These are phyloP conservation scores for Wickerhamiella alocasiicola DNA, from an alignment of 805 yeast species.

Conservation along the genomic window DNA sequence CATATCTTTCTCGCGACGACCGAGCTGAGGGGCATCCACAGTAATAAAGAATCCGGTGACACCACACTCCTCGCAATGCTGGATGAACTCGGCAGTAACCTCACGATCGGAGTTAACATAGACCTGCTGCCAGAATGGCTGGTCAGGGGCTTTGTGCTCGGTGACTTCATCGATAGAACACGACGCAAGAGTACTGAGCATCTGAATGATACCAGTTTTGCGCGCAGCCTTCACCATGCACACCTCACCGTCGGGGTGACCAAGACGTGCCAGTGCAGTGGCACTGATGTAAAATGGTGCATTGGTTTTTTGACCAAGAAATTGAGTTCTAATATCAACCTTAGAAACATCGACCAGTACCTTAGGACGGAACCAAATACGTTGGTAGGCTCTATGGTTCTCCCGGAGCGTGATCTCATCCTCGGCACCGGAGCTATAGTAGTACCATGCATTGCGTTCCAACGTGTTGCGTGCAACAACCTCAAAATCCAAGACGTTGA, in stretches of 20 bases:
- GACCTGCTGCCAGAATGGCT: conserved; percentile 79
- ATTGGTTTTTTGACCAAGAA: conserved; percentile 57
- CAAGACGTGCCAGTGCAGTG: conserved; percentile 83
- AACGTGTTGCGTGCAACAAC: conserved; percentile 68
- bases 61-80: conserved; percentile 60
- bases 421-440: conserved; percentile 83
- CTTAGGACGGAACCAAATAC: conserved; percentile 77
- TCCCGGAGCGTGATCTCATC: conserved; percentile 86
- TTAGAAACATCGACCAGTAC: conserved; percentile 69
- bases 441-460: conserved; percentile 79
- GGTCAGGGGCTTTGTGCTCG: conserved; percentile 51
- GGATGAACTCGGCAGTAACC: conserved; percentile 48
- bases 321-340: conserved; percentile 55
- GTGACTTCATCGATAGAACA: conserved; percentile 79
- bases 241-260: conserved; percentile 87
- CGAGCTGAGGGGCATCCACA: conserved; percentile 75
- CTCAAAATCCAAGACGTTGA: conserved; percentile 79
- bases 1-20: conserved; percentile 83
- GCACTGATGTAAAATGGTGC: conserved; percentile 87
- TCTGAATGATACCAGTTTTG: conserved; percentile 58
- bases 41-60: conserved; percentile 76
- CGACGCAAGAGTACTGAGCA: conserved; percentile 88
- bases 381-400: conserved; percentile 79
- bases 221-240: conserved; percentile 77
- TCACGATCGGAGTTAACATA: conserved; percentile 69